Base-by-base conservation (phyloP, 805 yeast genomes). In the Clavispora asparagi region DNA sequence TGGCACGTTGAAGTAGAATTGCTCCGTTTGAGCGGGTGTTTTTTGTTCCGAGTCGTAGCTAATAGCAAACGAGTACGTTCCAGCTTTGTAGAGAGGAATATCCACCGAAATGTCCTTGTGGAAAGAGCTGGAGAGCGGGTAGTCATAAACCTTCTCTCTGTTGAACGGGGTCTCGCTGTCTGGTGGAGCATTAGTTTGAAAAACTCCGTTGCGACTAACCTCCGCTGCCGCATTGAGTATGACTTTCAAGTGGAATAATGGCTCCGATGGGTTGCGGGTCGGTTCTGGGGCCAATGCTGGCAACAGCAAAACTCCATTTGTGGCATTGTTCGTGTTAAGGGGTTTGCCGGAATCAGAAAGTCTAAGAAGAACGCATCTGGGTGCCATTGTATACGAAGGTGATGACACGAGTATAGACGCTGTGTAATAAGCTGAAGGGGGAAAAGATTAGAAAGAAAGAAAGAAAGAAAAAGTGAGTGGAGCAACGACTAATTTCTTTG, bases 1-100 rank as follows among this genome's bases (percentile, higher is more conserved):
- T 1, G 91, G 89, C 11, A 85, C 95, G 28, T 81, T 83, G 63
- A 92, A 87, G 63, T 83, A 82, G 64, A 73, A 83, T 54, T 77
- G 0, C 95, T 82, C 1, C 78, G 71, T 4, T 26, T 29, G 7
- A 23, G 25, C 13, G 16, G 35, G 39, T 13, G 61, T 52, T n/a
- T 53, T 55, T 16, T 65, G 62, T 12, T 27, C 43, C 28, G 56
- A 60, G 30, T 72, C 67, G 60, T 83, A 90, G 10, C 84, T 75
- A 17, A 86, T 70, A 58, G 82, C 87, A 64, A 81, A 91, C 48
- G 85, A 77, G 64, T 77, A 92, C 1, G 95, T 77, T 3, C 99
- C 99, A 1, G 97, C 90, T 7, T 60, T 64, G 58, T 64, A 79
- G 45, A 92, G 78, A 8, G 77, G 72, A 42, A 92, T 71, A 49